phyloP scores from a whole-genome alignment of 2,329 filamentous ascomycete species.

The Claviceps pazoutovae region DNA sequence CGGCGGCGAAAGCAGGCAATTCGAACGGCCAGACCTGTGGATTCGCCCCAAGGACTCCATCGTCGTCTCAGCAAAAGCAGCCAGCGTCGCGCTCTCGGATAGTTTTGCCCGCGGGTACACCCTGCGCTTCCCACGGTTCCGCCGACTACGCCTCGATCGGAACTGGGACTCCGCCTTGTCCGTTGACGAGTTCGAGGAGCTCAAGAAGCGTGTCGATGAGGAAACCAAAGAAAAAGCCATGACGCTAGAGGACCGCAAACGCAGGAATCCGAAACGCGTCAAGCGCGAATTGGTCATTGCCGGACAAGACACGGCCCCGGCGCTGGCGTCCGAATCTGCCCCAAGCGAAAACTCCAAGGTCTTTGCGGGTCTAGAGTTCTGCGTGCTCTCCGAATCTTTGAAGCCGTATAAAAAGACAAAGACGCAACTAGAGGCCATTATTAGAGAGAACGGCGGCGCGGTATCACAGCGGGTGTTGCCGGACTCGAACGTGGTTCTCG shows the following conservation, averaged over 20 bases:
- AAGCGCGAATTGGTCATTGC: conserved; percentile 59
- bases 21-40: conserved; percentile 80
- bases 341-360: conserved; percentile 39
- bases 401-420: conserved; percentile 63
- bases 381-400: conserved; percentile 63
- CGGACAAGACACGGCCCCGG: conserved; percentile 39
- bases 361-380: conserved; percentile 68
- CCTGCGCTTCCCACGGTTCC: conserved; percentile 83
- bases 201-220: conserved; percentile 56
- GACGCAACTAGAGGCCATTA: conserved; percentile 60
- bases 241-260: conserved; percentile 56
- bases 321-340: conserved; percentile 9
- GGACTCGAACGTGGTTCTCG: conserved; percentile 48
- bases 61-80: conserved; percentile 79
- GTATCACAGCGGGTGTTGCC: conserved; percentile 61
- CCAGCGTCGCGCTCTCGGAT: conserved; percentile 59
- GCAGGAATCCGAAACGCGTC: conserved; percentile 39
- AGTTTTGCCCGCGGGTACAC: conserved; percentile 67
- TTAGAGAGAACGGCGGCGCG: conserved; percentile 72
- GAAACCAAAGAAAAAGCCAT: conserved; percentile 62
- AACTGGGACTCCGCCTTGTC: conserved; percentile 70
- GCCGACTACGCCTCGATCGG: conserved; percentile 66
- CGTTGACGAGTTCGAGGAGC: conserved; percentile 58
- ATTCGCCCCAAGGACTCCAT: conserved; percentile 81
- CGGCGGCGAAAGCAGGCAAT: conserved; percentile 54